phyloP scores from a whole-genome alignment of 2,329 filamentous ascomycete species.

The Aspergillus spinulosporus region DNA sequence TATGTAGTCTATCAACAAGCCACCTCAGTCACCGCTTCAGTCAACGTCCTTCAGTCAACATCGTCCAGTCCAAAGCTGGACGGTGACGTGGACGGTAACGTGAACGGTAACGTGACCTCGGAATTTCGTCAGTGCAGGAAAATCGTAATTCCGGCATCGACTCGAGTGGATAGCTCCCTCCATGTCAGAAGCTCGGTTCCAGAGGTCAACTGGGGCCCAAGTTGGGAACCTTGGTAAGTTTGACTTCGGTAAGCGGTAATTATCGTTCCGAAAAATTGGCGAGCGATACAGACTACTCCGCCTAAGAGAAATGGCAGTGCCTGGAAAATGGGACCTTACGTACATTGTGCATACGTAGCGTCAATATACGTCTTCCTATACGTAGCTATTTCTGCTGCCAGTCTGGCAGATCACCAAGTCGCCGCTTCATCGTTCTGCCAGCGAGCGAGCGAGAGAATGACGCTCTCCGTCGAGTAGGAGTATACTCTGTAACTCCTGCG shows the following conservation, averaged over 20 bases:
- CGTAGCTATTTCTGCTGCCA: constrained; percentile 1
- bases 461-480: too few relatives aligned
- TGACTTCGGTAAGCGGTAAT: neutral
- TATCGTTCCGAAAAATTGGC: neutral
- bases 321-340: constrained; percentile 7
- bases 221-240: constrained; percentile 6
- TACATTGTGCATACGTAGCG: constrained; percentile 1
- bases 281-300: neutral
- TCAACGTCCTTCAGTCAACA: too few relatives aligned
- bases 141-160: constrained; percentile 8
- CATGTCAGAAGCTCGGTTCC: constrained; percentile 2
- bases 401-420: neutral
- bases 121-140: neutral
- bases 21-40: too few relatives aligned
- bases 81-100: neutral
- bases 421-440: too few relatives aligned
- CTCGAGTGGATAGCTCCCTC: neutral
- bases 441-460: too few relatives aligned
- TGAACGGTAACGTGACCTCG: too few relatives aligned
- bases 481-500: too few relatives aligned
- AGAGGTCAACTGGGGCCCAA: neutral
- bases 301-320: constrained; percentile 4
- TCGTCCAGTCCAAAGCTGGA: too few relatives aligned
- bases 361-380: constrained; percentile 5
- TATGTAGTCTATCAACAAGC: too few relatives aligned